These are phyloP conservation scores for Betula pendula DNA, from an alignment of 306 rosid species.

Conservation along the genomic window DNA sequence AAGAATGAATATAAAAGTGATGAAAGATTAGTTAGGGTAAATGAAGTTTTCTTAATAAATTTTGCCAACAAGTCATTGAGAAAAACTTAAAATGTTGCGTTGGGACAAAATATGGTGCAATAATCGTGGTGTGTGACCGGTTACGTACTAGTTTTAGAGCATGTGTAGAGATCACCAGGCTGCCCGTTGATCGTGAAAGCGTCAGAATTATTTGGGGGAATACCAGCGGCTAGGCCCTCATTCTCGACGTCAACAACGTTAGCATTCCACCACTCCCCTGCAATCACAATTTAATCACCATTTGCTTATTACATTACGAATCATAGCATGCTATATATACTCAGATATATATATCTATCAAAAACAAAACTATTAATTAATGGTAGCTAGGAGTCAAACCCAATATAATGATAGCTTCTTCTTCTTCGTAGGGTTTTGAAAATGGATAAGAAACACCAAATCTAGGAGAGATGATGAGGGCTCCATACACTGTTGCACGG, in stretches of 20 bases:
- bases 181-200: constrained; percentile 70
- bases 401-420: constrained; percentile 52
- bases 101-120: no score
- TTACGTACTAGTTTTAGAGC: constrained; percentile 48
- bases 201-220: constrained; percentile 21
- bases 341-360: no score
- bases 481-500: constrained; percentile 64
- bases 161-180: constrained; percentile 55
- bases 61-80: neutral
- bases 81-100: no score
- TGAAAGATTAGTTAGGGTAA: no score
- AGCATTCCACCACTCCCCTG: constrained; percentile 81
- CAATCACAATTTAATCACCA: neutral
- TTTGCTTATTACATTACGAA: no score
- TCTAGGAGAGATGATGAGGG: constrained; percentile 56
- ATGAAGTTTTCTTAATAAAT: no score
- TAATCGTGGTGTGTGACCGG: no score
- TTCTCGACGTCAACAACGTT: constrained; percentile 48
- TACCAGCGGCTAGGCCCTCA: constrained; percentile 25
- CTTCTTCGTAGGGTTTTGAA: constrained; percentile 40
- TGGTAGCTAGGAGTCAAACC: constrained; percentile 43
- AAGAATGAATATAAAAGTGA: no score
- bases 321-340: no score
- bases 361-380: no score
- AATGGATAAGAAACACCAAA: constrained; percentile 35